Evolutionary conservation across 495 filamentous ascomycete species (phyloP).

Genomic region (Stereocaulon alpinum): DNA sequence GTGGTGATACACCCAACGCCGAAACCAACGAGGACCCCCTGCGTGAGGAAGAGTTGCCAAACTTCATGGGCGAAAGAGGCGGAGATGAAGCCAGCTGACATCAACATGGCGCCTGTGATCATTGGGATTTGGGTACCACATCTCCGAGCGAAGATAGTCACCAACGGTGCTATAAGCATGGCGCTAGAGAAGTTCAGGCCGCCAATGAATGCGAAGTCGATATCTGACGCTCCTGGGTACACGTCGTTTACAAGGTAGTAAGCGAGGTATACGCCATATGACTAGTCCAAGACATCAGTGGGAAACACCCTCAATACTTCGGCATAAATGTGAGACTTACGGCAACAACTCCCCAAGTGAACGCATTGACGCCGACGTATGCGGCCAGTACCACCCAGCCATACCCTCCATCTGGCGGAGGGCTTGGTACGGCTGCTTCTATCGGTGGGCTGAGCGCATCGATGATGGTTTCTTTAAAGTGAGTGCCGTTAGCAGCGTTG

Average conservation of each 20-base stretch:
- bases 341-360: slow-evolving; percentile 46
- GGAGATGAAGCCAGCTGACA: slow-evolving; percentile 32
- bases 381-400: slow-evolving; percentile 45
- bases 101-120: slow-evolving; percentile 33
- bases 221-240: slow-evolving; percentile 34
- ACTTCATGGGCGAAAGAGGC: slow-evolving; percentile 37
- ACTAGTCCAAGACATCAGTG: slow-evolving; percentile 13
- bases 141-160: slow-evolving; percentile 29
- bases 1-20: slow-evolving; percentile 45
- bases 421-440: not conserved
- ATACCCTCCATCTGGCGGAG: slow-evolving; percentile 42
- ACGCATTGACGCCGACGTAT: slow-evolving; percentile 43
- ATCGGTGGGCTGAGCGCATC: too few species aligned
- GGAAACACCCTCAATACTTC: too few species aligned
- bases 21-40: slow-evolving; percentile 40
- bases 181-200: slow-evolving; percentile 39
- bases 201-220: slow-evolving; percentile 45
- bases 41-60: slow-evolving; percentile 44
- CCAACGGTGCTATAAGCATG: slow-evolving; percentile 39
- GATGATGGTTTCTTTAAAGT: too few species aligned
- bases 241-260: slow-evolving; percentile 36
- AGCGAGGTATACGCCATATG: slow-evolving; percentile 42
- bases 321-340: slow-evolving; percentile 18
- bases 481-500: not conserved
- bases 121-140: slow-evolving; percentile 32